These are phyloP conservation scores for Cordyceps tenuipes DNA, from an alignment of 2,329 filamentous ascomycete species.

Conservation along the genomic window DNA sequence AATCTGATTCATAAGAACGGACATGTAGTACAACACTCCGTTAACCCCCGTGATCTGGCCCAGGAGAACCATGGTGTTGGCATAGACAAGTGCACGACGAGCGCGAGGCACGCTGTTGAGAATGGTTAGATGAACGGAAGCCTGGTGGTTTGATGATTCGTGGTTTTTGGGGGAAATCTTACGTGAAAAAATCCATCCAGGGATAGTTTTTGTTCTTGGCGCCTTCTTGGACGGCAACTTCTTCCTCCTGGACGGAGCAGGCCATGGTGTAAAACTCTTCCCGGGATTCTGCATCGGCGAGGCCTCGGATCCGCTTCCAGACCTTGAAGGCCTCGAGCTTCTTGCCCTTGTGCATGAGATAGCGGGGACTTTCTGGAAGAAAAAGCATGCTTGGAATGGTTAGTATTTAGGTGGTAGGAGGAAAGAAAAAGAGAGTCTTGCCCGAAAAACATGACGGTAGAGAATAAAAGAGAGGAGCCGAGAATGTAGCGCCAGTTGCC, in stretches of 20 bases:
- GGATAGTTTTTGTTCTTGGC: slow-evolving; percentile 49
- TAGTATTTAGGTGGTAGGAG: slow-evolving; percentile 33
- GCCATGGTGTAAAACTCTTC: slow-evolving; percentile 70
- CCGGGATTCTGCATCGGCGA: slow-evolving; percentile 44
- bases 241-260: slow-evolving; percentile 48
- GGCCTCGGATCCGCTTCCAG: slow-evolving; percentile 64
- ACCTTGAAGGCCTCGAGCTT: slow-evolving; percentile 44
- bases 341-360: slow-evolving; percentile 57
- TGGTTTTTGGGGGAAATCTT: slow-evolving; percentile 8
- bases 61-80: slow-evolving; percentile 61
- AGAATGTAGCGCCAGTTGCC: slow-evolving; percentile 70
- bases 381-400: slow-evolving; percentile 54
- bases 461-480: slow-evolving; percentile 63
- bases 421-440: slow-evolving; percentile 32
- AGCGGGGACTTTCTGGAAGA: slow-evolving; percentile 62
- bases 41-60: slow-evolving; percentile 66
- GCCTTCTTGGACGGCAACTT: slow-evolving; percentile 43
- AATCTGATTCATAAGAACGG: slow-evolving; percentile 56
- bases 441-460: slow-evolving; percentile 33
- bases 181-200: slow-evolving; percentile 67
- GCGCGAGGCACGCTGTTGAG: slow-evolving; percentile 45
- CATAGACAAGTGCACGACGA: slow-evolving; percentile 57
- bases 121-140: not conserved
- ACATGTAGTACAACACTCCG: slow-evolving; percentile 67
- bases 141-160: not conserved